Evolutionary conservation across 208 protist genomes (phyloP).

Genomic region (Trypanosoma congolense): DNA sequence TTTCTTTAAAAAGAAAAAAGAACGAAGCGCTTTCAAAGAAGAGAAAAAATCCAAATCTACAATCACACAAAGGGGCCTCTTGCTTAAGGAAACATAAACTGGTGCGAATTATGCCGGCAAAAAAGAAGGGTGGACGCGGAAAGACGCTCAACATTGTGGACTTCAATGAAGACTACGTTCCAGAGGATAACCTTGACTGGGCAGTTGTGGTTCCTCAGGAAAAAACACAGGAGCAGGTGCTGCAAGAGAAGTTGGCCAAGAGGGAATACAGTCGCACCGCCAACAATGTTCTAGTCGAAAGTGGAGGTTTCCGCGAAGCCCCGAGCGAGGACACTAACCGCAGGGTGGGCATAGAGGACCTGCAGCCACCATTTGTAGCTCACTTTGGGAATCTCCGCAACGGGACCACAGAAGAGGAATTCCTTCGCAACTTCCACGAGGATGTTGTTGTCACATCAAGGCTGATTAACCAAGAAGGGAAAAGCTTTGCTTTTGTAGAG

Average conservation of each 20-base stretch:
- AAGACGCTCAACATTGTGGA: conserved; percentile 77
- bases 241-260: conserved; percentile 55
- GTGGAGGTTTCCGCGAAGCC: conserved; percentile 57
- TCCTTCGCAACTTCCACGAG: conserved; percentile 55
- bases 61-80: no score
- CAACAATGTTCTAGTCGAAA: conserved; percentile 48
- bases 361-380: conserved; percentile 69
- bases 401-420: conserved; percentile 69
- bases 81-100: not conserved
- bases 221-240: conserved; percentile 42
- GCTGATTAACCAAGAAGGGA: conserved; percentile 72
- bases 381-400: conserved; percentile 86
- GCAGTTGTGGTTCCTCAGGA: conserved; percentile 64
- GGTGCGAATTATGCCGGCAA: conserved; percentile 42
- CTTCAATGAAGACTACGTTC: conserved; percentile 77
- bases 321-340: conserved; percentile 19
- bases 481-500: conserved; percentile 84
- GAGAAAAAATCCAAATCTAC: no score
- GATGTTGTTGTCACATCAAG: conserved; percentile 56
- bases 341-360: conserved; percentile 25
- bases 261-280: conserved; percentile 56
- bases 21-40: no score
- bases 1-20: no score
- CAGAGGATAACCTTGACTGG: conserved; percentile 74
- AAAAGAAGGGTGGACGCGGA: conserved; percentile 66